Evolutionary conservation across 805 yeast genomes (phyloP), one percentile per base, ranked within the genome.

Genomic region (Cyberlindnera veronae): DNA sequence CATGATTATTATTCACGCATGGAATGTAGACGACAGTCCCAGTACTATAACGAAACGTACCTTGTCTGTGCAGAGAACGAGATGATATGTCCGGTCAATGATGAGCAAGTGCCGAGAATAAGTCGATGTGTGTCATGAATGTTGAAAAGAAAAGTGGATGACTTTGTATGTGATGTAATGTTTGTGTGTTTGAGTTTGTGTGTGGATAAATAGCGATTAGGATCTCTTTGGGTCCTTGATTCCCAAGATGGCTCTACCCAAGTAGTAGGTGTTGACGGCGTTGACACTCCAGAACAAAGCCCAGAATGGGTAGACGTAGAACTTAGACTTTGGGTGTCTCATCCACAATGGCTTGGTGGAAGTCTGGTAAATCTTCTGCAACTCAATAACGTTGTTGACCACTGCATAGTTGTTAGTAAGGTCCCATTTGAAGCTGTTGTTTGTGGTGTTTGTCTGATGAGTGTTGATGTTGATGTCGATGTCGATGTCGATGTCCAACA

Each of bases 191-290:
- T n/a, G n/a, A n/a, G n/a, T n/a, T n/a, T n/a, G n/a, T n/a, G 13
- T 18, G 5, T 29, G 12, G 32, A 29, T 29, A 29, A 29, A 29
- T 29, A 29, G 22, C 14, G 12, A 29, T 29, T n/a, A n/a, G n/a
- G n/a, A 44, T 29, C 42, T 44, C 49, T 51, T 51, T 15, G 43
- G 26, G 51, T 60, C 82, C 71, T 83, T 81, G 62, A 81, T 70
- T 62, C 89, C 90, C 30, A 68, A 59, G 49, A 75, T 57, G 53
- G 93, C 93, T 71, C 89, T 79, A 54, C 79, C 85, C 41, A 77
- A 61, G 57, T 55, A 57, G 55, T 42, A 54, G 15, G 49, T 15
- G 51, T 49, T 52, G 36, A 45, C 49, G 32, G 57, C 53, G 35
- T 49, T 45, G 28, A 53, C 55, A 31, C 48, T 30, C 53, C 55